Evolutionary conservation across 768 basidiomycete genomes (phyloP).

Genomic region (Hypholoma sublateritium): DNA sequence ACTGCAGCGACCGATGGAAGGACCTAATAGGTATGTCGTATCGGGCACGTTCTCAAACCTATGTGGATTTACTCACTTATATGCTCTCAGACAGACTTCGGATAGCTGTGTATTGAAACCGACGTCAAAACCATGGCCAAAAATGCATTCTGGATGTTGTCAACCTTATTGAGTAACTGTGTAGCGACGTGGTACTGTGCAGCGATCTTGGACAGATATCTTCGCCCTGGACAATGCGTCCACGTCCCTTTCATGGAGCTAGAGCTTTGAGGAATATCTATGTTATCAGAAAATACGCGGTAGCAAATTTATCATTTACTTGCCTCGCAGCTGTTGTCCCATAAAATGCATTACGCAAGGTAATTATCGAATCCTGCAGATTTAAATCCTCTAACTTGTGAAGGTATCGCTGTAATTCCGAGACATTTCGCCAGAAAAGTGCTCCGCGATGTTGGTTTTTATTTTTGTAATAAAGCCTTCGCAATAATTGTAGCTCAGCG

Average conservation of each 20-base stretch:
- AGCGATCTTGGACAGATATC: conserved; percentile 8
- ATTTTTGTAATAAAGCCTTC: conserved; percentile 73
- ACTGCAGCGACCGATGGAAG: conserved; percentile 63
- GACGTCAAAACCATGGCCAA: not conserved
- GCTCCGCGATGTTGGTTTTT: conserved; percentile 76
- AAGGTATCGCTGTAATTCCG: conserved; percentile 59
- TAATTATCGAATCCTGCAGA: conserved; percentile 31
- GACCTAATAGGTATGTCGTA: conserved; percentile 38
- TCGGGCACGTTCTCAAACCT: not conserved
- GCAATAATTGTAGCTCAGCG: conserved; percentile 59
- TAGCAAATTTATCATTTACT: conserved; percentile 16
- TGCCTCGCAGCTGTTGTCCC: conserved; percentile 35
- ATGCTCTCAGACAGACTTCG: conserved; percentile 39
- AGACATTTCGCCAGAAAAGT: conserved; percentile 68
- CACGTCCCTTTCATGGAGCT: conserved; percentile 61
- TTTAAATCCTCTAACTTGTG: conserved; percentile 33
- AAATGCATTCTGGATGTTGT: not conserved
- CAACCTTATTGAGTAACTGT: conserved; percentile 36
- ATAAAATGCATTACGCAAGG: conserved; percentile 54
- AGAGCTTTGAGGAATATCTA: conserved; percentile 31
- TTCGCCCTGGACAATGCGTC: conserved; percentile 53
- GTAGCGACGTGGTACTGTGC: conserved; percentile 10
- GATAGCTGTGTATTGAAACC: conserved; percentile 19
- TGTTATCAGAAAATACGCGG: not conserved
- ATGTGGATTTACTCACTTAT: conserved; percentile 43